Base-by-base conservation (phyloP, 371 early-diverging fungal genomes). In the Mucor indicus region DNA sequence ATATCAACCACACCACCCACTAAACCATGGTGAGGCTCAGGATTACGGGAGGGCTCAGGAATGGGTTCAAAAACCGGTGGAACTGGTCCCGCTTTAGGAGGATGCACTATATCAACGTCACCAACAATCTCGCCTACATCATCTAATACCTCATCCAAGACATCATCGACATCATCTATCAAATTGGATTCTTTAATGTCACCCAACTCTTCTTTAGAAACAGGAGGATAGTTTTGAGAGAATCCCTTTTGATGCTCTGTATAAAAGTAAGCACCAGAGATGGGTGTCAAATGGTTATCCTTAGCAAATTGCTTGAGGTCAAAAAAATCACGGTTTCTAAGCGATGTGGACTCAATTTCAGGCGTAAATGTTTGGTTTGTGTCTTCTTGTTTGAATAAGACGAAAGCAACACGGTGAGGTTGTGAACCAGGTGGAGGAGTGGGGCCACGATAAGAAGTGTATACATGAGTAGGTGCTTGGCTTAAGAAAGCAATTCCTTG, bases 361-460 rank as follows among this genome's bases (percentile, higher is more conserved):
- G 59, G 60, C 10, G 11, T 16, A 23, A 57, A 33, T 0, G 22
- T 17, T 16, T 55, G 51, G 16, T 57, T 49, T 15, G 33, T 38
- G 11, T 41, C 29, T 1, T 23, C 15, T 38, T 68, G 69, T 27
- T 68, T 59, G 32, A 51, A 64, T 8, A 68, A 35, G 4, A 55
- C 52, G 41, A 64, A 68, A 1, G 55, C 54, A 30, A 64, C 50
- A 16, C 62, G 64, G 9, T 64, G 61, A 3, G 46, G 42, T 12
- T 38, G 19, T 9, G 38, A 17, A 24, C 17, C 47, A 21, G 17
- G n/a, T 1, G 53, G 53, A 29, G 47, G 46, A n/a, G 33, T 46
- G 40, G 53, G 53, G 6, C 47, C 53, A 21, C 32, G 31, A 23
- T 50, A 51, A 10, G 50, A 19, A 2, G 37, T 45, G 12, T 41